Conservation (phyloP, 1,284 basidiomycete species). For the Heterobasidion annosum region DNA sequence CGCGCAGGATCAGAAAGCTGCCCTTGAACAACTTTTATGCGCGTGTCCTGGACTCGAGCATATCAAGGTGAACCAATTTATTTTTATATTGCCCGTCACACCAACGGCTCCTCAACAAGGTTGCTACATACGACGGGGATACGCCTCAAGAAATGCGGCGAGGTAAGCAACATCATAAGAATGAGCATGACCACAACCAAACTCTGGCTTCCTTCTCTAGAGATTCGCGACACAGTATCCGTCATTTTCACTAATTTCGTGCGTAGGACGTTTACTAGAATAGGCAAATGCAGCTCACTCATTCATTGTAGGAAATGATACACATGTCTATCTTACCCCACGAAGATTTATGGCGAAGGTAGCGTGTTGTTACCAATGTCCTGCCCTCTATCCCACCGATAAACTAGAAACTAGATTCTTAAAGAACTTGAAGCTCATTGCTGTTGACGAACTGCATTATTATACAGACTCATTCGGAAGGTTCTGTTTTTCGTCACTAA, state of each 20-base stretch:
- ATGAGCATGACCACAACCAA: not conserved
- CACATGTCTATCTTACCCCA: slow-evolving; percentile 82
- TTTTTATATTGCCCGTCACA: not conserved
- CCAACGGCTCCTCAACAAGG: slow-evolving; percentile 22
- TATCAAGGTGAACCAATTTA: slow-evolving; percentile 34
- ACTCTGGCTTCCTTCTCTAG: slow-evolving; percentile 22
- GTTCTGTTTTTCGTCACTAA: slow-evolving; percentile 21
- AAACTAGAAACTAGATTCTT: slow-evolving; percentile 42
- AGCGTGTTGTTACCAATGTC: slow-evolving; percentile 8
- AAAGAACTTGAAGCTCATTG: slow-evolving; percentile 70
- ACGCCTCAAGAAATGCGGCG: slow-evolving; percentile 61
- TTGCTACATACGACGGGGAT: slow-evolving; percentile 86
- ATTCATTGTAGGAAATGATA: slow-evolving; percentile 66
- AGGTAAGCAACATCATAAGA: slow-evolving; percentile 26
- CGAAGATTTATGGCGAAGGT: slow-evolving; percentile 81
- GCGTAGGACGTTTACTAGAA: slow-evolving; percentile 19
- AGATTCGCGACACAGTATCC: slow-evolving; percentile 54
- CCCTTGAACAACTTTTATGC: slow-evolving; percentile 59
- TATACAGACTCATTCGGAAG: slow-evolving; percentile 69
- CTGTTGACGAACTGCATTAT: slow-evolving; percentile 82
- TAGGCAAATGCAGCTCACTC: not conserved
- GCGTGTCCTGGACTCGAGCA: slow-evolving; percentile 56
- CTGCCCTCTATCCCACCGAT: slow-evolving; percentile 1
- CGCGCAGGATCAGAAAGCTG: slow-evolving; percentile 79
- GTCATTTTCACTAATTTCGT: slow-evolving; percentile 77